phyloP scores from a whole-genome alignment of 768 basidiomycete species.

The Naganishia vaughanmartiniae region DNA sequence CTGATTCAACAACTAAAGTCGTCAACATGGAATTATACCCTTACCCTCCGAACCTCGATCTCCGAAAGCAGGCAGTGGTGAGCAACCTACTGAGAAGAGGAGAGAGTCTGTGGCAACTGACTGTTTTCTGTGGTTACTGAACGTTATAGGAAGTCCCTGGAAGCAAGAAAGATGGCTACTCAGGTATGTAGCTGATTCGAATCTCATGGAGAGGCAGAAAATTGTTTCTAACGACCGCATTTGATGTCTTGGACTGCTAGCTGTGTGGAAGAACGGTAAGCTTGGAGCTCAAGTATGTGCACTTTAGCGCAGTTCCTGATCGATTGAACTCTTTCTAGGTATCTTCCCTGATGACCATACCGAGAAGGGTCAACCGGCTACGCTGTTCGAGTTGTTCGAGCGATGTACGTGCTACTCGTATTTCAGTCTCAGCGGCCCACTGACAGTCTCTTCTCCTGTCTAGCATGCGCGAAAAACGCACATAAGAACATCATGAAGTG shows the following conservation, averaged over 20 bases:
- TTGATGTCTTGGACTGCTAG: slow-evolving; percentile 20
- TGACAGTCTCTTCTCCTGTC: neutral
- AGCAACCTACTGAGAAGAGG: slow-evolving; percentile 23
- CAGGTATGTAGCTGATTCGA: slow-evolving; percentile 32
- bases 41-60: slow-evolving; percentile 40
- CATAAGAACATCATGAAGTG: slow-evolving; percentile 41
- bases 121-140: neutral
- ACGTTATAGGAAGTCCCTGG: no score
- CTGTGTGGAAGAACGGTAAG: slow-evolving; percentile 39
- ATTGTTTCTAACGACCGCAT: neutral
- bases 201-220: no score
- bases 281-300: neutral
- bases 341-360: slow-evolving; percentile 32
- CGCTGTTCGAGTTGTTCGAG: slow-evolving; percentile 48
- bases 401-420: slow-evolving; percentile 31
- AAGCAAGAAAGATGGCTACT: slow-evolving; percentile 33
- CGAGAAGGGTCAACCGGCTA: slow-evolving; percentile 38
- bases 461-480: slow-evolving; percentile 49
- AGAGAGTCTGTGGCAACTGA: neutral
- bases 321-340: neutral
- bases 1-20: no score
- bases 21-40: slow-evolving; percentile 21
- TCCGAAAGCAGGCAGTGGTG: slow-evolving; percentile 44
- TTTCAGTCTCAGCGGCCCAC: neutral
- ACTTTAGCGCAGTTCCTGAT: neutral